Base-by-base conservation (phyloP, 805 yeast species). In the Schwanniomyces yamadae region DNA sequence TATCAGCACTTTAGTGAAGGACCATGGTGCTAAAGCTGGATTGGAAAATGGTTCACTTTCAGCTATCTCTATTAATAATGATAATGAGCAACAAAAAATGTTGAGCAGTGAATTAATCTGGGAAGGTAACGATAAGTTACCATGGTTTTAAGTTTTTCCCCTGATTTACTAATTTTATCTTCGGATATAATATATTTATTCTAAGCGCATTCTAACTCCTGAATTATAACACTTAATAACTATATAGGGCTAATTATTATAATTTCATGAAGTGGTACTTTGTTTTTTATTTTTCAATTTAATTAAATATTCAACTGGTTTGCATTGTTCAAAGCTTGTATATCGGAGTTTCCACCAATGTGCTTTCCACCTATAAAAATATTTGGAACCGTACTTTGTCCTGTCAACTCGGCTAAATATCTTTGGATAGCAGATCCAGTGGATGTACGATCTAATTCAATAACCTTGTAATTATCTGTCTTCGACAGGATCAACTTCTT, bases 71-170 rank as follows among this genome's bases (percentile, higher is more conserved):
- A 47, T 61, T 36, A 48, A 54, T 37, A 48, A 53, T 28, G 42
- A 37, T 4, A 37, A 28, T 1, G 67, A 63, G n/a, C 54, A 64
- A 27, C 31, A 44, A 5, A 39, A 45, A 28, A 44, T 66, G 31
- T 25, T 36, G 22, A 37, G 28, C 5, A 64, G 66, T 2, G 41
- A 55, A 2, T 36, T 65, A 15, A 42, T 65, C 8, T 68, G 74
- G 74, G 73, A 63, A 38, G 59, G 59, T 31, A 68, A 68, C 42
- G 61, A 53, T 35, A 68, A 68, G 44, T 45, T 68, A 25, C 63
- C 71, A 7, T 68, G 74, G 74, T 67, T 66, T 42, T 68, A 45
- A 41, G 13, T 20, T 8, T 15, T 21, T 9, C 2, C n/a, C 14
- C 12, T 4, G 15, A 24, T 24, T 16, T 24, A 24, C 14, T 24